Conservation (phyloP, 2,329 filamentous ascomycete species). For the Gremmenia infestans region DNA sequence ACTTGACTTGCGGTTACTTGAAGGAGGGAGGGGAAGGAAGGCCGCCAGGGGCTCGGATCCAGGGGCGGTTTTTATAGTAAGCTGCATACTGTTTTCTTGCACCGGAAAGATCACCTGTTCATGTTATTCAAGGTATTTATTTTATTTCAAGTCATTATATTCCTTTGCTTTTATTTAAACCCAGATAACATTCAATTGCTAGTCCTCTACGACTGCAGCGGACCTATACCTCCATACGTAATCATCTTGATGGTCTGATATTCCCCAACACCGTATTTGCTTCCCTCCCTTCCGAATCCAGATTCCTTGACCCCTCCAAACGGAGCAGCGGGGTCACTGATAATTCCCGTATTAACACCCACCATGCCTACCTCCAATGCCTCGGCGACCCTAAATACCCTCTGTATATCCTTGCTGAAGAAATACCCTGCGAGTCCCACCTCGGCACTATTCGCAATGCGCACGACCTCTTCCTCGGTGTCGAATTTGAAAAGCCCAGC, state of each 20-base stretch:
- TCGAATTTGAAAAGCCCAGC: slow-evolving; percentile 86
- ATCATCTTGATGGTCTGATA: slow-evolving; percentile 48
- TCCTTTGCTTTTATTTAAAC: no score
- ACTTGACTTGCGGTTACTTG: no score
- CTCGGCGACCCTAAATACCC: slow-evolving; percentile 59
- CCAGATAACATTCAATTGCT: no score
- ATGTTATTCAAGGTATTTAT: no score
- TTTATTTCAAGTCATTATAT: no score
- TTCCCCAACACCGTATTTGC: slow-evolving; percentile 48
- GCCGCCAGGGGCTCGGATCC: no score
- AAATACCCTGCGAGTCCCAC: slow-evolving; percentile 95
- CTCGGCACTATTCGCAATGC: slow-evolving; percentile 72
- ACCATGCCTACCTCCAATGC: slow-evolving; percentile 82
- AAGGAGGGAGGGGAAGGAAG: no score
- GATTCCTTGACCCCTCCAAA: slow-evolving; percentile 54
- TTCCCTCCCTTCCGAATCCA: slow-evolving; percentile 51
- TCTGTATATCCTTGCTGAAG: slow-evolving; percentile 63
- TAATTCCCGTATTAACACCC: slow-evolving; percentile 70
- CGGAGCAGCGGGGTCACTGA: slow-evolving; percentile 49
- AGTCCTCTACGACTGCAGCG: slow-evolving; percentile 40
- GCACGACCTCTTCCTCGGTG: slow-evolving; percentile 82
- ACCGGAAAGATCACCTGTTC: no score
- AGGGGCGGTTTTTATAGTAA: no score
- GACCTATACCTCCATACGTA: slow-evolving; percentile 53
- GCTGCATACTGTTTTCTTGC: no score